Percentiles rank a stretch among this genome's conserved stretches.
These are phyloP conservation scores for Actinomortierella wolfii DNA, from an alignment of 371 early-diverging fungal species.

Conservation along the genomic window DNA sequence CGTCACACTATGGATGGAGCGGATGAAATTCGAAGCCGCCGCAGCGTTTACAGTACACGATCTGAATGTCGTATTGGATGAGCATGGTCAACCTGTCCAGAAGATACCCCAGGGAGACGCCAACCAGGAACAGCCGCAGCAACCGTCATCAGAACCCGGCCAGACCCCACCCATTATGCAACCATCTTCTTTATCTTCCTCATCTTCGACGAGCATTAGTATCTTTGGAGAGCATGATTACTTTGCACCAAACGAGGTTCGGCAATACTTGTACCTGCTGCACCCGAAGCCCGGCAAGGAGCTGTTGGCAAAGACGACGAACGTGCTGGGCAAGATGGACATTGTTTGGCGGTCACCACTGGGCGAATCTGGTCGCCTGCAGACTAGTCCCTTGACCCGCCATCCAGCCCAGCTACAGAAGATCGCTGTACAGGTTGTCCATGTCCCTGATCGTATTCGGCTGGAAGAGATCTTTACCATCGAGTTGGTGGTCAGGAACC, in stretches of 20 bases:
- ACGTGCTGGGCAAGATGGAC: slow-evolving; percentile 91
- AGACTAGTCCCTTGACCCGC: slow-evolving; percentile 92
- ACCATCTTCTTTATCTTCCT: not conserved
- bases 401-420: slow-evolving; percentile 80
- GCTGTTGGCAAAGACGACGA: slow-evolving; percentile 69
- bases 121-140: not conserved
- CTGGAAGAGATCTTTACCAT: slow-evolving; percentile 74
- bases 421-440: slow-evolving; percentile 72
- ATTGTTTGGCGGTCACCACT: slow-evolving; percentile 90
- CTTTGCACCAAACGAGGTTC: slow-evolving; percentile 78
- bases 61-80: slow-evolving; percentile 57
- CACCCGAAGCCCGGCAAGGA: slow-evolving; percentile 66
- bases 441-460: slow-evolving; percentile 50
- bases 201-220: slow-evolving; percentile 11
- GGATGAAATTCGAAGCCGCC: slow-evolving; percentile 84
- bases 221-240: slow-evolving; percentile 65
- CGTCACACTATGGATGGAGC: slow-evolving; percentile 83
- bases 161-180: no score
- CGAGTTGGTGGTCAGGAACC: slow-evolving; percentile 58
- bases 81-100: slow-evolving; percentile 1
- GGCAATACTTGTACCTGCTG: slow-evolving; percentile 91
- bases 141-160: not conserved
- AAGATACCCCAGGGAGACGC: slow-evolving; percentile 21
- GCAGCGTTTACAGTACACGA: slow-evolving; percentile 73
- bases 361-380: slow-evolving; percentile 88